Conservation (phyloP, 1,284 basidiomycete species). For the Naganishia sp. region DNA sequence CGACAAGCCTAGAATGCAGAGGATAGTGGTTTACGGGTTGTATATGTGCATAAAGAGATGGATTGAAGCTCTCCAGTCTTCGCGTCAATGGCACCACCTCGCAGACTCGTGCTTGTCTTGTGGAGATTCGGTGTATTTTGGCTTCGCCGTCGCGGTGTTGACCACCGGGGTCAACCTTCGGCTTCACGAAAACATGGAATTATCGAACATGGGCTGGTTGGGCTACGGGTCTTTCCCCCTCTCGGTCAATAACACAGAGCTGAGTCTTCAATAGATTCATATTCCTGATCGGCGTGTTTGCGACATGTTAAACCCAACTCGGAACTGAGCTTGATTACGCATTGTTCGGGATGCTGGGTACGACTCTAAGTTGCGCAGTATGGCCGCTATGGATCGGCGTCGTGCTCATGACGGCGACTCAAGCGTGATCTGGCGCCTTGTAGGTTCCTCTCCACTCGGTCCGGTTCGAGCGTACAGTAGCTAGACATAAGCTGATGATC, state of each 20-base stretch:
- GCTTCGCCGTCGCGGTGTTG: conserved; percentile 53
- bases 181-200: conserved; percentile 32
- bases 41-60: background rate
- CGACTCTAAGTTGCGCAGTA: conserved; percentile 61
- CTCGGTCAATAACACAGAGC: background rate
- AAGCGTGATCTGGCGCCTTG: too few species aligned
- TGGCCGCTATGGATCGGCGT: conserved; percentile 52
- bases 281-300: conserved; percentile 61
- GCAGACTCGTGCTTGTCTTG: conserved; percentile 48
- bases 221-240: conserved; percentile 18
- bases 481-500: background rate
- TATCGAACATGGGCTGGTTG: conserved; percentile 50
- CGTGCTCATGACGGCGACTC: conserved; percentile 7
- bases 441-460: background rate
- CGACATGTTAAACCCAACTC: conserved; percentile 64
- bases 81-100: background rate
- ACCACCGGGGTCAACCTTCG: conserved; percentile 37
- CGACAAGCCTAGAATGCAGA: conserved; percentile 10
- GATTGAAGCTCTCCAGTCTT: too few species aligned
- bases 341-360: conserved; percentile 59
- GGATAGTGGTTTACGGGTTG: background rate
- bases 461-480: background rate
- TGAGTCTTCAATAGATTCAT: conserved; percentile 38
- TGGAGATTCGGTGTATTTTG: conserved; percentile 57
- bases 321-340: conserved; percentile 60